Percentiles rank a stretch among this genome's conserved stretches.
Conservation (phyloP, 73 alveolate species). For the Paramecium tetraurelia region DNA sequence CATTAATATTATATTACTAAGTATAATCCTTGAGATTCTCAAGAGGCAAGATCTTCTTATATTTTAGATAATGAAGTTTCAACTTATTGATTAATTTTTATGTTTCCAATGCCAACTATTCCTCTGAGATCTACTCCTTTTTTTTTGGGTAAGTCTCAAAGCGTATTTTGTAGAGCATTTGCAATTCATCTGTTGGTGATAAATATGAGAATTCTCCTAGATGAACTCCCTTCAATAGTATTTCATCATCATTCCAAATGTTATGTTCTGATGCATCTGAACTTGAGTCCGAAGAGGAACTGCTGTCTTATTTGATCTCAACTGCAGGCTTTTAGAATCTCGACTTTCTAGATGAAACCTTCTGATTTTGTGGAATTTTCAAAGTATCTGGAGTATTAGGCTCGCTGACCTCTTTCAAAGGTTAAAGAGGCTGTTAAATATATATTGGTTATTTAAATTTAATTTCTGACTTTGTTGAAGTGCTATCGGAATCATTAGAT, state of each 20-base stretch:
- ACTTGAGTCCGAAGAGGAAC: background rate
- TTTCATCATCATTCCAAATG: conserved; percentile 14
- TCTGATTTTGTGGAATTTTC: background rate
- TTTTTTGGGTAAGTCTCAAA: background rate
- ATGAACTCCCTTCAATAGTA: background rate
- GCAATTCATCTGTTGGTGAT: background rate
- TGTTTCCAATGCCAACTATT: background rate
- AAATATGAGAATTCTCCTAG: background rate
- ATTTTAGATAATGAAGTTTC: background rate
- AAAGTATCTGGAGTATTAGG: conserved; percentile 14
- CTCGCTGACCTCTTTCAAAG: background rate
- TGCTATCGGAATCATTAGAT: background rate
- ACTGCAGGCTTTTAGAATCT: background rate
- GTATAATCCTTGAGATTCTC: background rate
- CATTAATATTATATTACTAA: background rate
- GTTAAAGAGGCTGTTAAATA: background rate
- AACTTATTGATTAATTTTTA: background rate
- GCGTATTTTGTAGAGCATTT: background rate
- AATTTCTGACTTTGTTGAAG: background rate
- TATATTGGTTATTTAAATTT: background rate
- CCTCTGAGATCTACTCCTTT: background rate
- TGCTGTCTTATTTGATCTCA: background rate
- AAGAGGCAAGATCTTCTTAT: background rate
- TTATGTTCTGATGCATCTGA: conserved; percentile 21
- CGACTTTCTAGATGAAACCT: background rate